Evolutionary conservation across 2,329 filamentous ascomycete genomes (phyloP), one percentile per base, ranked within the genome.

Genomic region (Ophiognomonia clavigignenti-juglandacearum): DNA sequence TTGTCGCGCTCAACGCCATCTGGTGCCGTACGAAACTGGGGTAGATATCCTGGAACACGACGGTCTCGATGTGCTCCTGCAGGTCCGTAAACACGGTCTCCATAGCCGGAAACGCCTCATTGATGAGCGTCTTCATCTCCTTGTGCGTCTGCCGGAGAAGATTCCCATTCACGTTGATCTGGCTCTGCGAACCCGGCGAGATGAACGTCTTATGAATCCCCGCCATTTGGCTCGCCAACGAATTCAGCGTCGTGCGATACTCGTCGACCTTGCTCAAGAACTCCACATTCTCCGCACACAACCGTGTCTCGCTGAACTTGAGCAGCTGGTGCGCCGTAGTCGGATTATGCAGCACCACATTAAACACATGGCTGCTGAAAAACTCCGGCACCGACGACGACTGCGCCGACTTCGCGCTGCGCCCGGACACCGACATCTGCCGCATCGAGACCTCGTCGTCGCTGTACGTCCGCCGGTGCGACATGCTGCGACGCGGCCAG

Each of bases 11-110:
- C 34, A 68, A 56, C 10, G 66, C 66, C 44, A 78, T 62, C 56
- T 78, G 74, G 52, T 74, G 63, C 40, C 70, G 70, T 18, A 75
- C 68, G 52, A 77, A 78, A 32, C 67, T 62, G 3, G 73, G 73
- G 53, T 76, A 78, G 13, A 76, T 62, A 37, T 72, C 66, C 8
- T 57, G 61, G 16, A 65, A 57, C 6, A 76, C 57, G 1, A 71
- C 58, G 18, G 62, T 63, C 48, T 74, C 66, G 20, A 74, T 63
- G 18, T 69, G 57, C 1, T 61, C 57, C 47, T 67, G 64, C 23
- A 68, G 63, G 13, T 69, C 62, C 18, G 57, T 54, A 50, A 73
- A 73, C 4, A 72, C 60, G 24, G 57, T 60, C 47, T 69, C 66
- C 48, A 67, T 57, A 4, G 56, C 57, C 1, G 68, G 69, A 32